Conservation (phyloP, 169 alveolate species). For the Eimeria maxima region DNA sequence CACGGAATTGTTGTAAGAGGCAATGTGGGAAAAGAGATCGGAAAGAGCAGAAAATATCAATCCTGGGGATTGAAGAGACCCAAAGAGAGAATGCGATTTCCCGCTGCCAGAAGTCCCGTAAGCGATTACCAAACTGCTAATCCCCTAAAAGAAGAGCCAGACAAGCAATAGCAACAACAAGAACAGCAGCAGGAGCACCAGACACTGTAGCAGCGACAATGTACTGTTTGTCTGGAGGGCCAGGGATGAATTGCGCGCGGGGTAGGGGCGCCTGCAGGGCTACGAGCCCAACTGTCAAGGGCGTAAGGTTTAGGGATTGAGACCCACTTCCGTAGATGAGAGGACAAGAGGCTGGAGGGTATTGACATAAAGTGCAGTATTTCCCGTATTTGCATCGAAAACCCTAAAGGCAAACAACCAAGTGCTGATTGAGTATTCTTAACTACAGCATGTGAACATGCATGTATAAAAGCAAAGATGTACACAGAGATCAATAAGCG, state of each 20-base stretch:
- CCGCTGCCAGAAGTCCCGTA: conserved; percentile 73
- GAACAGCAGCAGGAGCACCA: background rate
- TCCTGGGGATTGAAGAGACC: conserved; percentile 75
- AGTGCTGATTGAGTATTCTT: too few relatives aligned
- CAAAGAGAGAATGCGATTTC: conserved; percentile 62
- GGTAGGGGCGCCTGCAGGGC: background rate
- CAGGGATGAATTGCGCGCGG: background rate
- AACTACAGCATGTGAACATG: background rate
- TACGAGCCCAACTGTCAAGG: background rate
- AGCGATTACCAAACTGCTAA: conserved; percentile 73
- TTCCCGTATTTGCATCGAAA: conserved; percentile 56
- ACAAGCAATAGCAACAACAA: conserved; percentile 6
- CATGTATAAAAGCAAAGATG: background rate
- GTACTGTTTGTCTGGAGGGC: background rate
- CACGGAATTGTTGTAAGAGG: conserved; percentile 63
- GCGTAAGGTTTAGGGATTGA: background rate
- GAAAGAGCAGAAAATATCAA: conserved; percentile 33
- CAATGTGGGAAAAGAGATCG: conserved; percentile 71
- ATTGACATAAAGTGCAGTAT: conserved; percentile 35
- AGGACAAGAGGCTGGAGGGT: conserved; percentile 79
- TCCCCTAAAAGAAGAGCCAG: conserved; percentile 2
- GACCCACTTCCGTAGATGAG: conserved; percentile 71
- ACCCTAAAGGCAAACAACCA: conserved; percentile 1
- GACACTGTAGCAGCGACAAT: background rate
- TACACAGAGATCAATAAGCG: background rate